Evolutionary conservation across 495 filamentous ascomycete species (phyloP).

Genomic region (Terfezia boudieri): DNA sequence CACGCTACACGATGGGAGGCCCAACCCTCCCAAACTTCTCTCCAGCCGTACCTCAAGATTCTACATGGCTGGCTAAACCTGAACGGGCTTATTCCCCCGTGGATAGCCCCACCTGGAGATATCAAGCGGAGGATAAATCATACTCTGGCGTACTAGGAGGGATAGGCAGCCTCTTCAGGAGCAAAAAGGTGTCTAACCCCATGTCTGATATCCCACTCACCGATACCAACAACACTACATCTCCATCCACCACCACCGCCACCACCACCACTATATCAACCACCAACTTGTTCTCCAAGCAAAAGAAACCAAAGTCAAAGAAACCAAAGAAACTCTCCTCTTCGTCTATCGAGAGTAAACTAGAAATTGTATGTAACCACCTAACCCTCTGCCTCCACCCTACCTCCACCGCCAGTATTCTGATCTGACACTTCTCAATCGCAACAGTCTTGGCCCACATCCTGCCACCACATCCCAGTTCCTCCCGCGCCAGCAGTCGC

Average conservation of each 20-base stretch:
- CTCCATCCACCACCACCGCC: no score
- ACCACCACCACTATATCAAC: no score
- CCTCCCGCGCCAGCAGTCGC: constrained; percentile 11
- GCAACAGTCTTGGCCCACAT: constrained; percentile 15
- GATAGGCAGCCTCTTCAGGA: no score
- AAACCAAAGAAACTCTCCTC: neutral
- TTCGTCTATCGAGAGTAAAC: neutral
- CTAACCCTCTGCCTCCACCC: neutral
- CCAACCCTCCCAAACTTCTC: no score
- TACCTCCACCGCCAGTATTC: no score
- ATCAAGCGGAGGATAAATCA: no score
- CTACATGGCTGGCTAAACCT: neutral
- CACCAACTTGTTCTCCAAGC: neutral
- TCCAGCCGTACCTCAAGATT: neutral
- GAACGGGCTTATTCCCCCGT: neutral
- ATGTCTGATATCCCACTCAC: no score
- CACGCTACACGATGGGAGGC: neutral
- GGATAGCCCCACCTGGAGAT: no score
- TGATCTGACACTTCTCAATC: no score
- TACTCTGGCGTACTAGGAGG: no score
- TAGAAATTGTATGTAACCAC: neutral
- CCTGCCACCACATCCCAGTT: constrained; percentile 12
- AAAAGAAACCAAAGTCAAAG: neutral
- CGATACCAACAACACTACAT: no score
- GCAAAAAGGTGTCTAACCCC: no score